These are phyloP conservation scores for Colletotrichum coccodes DNA, from an alignment of 2,329 filamentous ascomycete species.

Conservation along the genomic window DNA sequence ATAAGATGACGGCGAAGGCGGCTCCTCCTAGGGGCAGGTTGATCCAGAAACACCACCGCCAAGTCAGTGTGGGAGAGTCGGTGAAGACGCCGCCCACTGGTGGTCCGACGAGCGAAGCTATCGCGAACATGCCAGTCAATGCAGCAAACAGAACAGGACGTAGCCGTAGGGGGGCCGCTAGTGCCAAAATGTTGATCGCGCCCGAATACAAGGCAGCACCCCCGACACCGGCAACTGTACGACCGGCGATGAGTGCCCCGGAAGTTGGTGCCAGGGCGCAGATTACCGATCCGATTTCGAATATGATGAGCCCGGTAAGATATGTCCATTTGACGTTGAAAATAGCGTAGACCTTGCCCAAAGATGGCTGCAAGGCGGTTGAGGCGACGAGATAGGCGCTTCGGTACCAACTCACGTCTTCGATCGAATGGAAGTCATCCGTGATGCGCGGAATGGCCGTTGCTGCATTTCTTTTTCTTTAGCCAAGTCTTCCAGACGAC, in stretches of 20 bases:
- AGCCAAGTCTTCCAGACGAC: too few species aligned
- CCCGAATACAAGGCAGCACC: not conserved
- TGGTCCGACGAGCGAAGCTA: not conserved
- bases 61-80: not conserved
- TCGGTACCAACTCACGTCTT: not conserved
- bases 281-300: conserved; percentile 63
- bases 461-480: not conserved
- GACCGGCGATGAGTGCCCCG: not conserved
- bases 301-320: conserved; percentile 41
- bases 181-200: not conserved
- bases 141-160: not conserved
- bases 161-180: not conserved
- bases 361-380: not conserved
- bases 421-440: not conserved
- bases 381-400: not conserved
- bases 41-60: conserved; percentile 6
- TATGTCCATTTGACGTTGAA: not conserved
- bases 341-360: not conserved
- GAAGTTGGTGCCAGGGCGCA: conserved; percentile 45
- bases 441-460: not conserved
- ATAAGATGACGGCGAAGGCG: not conserved
- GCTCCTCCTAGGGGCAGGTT: not conserved
- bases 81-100: not conserved
- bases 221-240: not conserved
- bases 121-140: conserved; percentile 46